A percentile compares a stretch with the other conserved stretches of the same genome.
Conservation (phyloP, 2,329 filamentous ascomycete genomes). For the Arthrobotrys conoides region DNA sequence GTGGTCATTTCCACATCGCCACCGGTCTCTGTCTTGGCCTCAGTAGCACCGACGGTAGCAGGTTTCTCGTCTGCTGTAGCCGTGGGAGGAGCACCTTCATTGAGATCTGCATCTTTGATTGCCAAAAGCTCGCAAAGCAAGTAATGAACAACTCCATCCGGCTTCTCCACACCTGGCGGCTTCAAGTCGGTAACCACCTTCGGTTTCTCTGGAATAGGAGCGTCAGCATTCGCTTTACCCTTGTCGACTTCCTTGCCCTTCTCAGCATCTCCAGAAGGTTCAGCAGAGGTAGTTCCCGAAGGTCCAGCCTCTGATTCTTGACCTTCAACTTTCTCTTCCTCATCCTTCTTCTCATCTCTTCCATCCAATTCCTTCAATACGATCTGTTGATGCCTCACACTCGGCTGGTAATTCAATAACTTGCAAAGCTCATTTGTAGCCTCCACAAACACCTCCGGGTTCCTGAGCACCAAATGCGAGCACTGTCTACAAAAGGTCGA, state of each 20-base stretch:
- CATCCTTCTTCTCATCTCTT: slow-evolving; percentile 61
- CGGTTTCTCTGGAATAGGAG: slow-evolving; percentile 74
- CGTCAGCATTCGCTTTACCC: slow-evolving; percentile 67
- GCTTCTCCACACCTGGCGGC: slow-evolving; percentile 87
- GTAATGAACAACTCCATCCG: slow-evolving; percentile 95
- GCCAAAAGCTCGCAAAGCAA: slow-evolving; percentile 86
- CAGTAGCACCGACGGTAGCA: slow-evolving; percentile 55
- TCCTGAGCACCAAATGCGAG: slow-evolving; percentile 83
- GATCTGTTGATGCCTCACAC: slow-evolving; percentile 63
- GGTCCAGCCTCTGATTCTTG: slow-evolving; percentile 65
- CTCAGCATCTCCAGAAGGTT: slow-evolving; percentile 20
- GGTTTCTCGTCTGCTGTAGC: slow-evolving; percentile 18
- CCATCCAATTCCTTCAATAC: slow-evolving; percentile 62
- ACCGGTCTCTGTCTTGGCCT: slow-evolving; percentile 61
- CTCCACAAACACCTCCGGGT: slow-evolving; percentile 87
- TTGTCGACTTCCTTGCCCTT: slow-evolving; percentile 61
- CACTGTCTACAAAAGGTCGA: slow-evolving; percentile 81
- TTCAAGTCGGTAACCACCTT: slow-evolving; percentile 79
- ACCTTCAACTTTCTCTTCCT: slow-evolving; percentile 63
- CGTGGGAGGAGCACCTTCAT: slow-evolving; percentile 63
- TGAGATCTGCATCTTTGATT: slow-evolving; percentile 68
- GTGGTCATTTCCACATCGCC: slow-evolving; percentile 71
- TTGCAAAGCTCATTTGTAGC: slow-evolving; percentile 88
- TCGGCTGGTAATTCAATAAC: slow-evolving; percentile 72
- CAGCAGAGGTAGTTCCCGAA: slow-evolving; percentile 52